Base-by-base conservation (phyloP, 1,139 yeast genomes). In the Pichiaceae sp. region DNA sequence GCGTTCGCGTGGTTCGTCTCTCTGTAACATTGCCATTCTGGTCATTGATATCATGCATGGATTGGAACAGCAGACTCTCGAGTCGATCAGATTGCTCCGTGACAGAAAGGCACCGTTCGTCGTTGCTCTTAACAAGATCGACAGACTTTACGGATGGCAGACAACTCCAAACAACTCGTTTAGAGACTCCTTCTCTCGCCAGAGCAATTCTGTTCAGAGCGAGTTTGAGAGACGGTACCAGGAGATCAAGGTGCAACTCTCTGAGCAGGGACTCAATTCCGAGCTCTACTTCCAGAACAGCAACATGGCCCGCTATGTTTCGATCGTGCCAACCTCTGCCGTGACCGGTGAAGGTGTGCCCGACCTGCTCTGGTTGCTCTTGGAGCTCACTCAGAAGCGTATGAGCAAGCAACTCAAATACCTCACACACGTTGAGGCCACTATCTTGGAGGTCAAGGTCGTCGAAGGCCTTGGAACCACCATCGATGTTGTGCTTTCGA, bases 261-360 rank as follows among this genome's bases (percentile, higher is more conserved):
- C 97, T 42, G 98, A 93, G 68, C 98, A 93, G 66, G 98, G 98
- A 54, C 81, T 93, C 67, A 93, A 93, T 69, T 84, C 97, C 37
- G 98, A 91, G 66, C 74, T 91, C 48, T 93, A 93, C 65, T 91
- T 71, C 79, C 86, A 91, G 63, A 93, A 93, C 72, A 84, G 83
- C 63, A 91, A 89, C 66, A 69, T 91, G 73, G 67, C 96, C 42
- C 85, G 85, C 61, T 85, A 81, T 55, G 98, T 93, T 42, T 87
- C 97, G 28, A 81, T 93, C 53, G 96, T 93, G 38, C 98, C 99
- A 50, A 91, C 98, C 12, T 89, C 97, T 43, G 98, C 99, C 41
- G 94, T 89, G 34, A 89, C 97, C 21, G 99, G 98, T 62, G 99
- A 93, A 66, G 99, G 99, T 81, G 93, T 93, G 51, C 98, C 99